phyloP scores from a whole-genome alignment of 371 early-diverging fungal genomes.

The Saksenaea vasiformis region DNA sequence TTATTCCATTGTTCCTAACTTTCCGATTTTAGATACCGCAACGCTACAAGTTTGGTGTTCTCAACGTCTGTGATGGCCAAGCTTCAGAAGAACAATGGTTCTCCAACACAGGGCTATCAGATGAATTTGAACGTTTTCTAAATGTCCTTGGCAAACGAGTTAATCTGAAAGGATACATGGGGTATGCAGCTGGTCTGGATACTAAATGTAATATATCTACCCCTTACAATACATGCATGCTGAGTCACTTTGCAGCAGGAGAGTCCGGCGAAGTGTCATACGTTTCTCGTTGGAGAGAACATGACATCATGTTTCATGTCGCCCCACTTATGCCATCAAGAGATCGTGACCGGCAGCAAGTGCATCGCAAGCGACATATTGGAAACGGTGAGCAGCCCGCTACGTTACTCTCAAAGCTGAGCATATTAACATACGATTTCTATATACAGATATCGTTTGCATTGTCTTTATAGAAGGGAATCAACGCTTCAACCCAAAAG shows the following conservation, averaged over 20 bases:
- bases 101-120: slow-evolving; percentile 62
- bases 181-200: slow-evolving; percentile 85
- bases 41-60: slow-evolving; percentile 82
- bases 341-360: slow-evolving; percentile 71
- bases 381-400: slow-evolving; percentile 69
- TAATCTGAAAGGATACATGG: slow-evolving; percentile 73
- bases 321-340: slow-evolving; percentile 77
- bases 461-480: slow-evolving; percentile 71
- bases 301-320: slow-evolving; percentile 89
- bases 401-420: background rate
- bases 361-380: slow-evolving; percentile 83
- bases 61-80: slow-evolving; percentile 66
- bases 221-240: slow-evolving; percentile 4
- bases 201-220: slow-evolving; percentile 57
- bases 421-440: slow-evolving; percentile 1
- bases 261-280: slow-evolving; percentile 78
- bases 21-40: slow-evolving; percentile 56
- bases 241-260: slow-evolving; percentile 37
- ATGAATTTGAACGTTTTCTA: slow-evolving; percentile 65
- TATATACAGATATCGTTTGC: slow-evolving; percentile 64
- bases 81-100: slow-evolving; percentile 79
- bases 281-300: slow-evolving; percentile 76
- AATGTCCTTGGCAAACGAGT: slow-evolving; percentile 72
- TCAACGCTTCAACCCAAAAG: slow-evolving; percentile 58
- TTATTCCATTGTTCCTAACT: slow-evolving; percentile 13